Conservation (phyloP, 192 early-diverging fungal genomes). For the Entomortierella chlamydospora region DNA sequence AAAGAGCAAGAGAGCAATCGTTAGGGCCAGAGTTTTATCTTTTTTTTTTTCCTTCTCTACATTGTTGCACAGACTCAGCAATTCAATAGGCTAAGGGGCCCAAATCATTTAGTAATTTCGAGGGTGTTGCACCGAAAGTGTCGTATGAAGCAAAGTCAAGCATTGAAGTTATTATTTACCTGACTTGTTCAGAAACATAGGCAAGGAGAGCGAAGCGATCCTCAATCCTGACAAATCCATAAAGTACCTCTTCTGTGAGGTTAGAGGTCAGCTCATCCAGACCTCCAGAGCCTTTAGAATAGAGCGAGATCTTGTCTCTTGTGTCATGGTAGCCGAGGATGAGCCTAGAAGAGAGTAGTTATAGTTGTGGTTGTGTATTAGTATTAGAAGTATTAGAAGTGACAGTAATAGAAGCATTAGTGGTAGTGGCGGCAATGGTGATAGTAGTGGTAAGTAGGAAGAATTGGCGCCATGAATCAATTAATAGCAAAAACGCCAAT, state of each 20-base stretch:
- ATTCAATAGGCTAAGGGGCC: not conserved
- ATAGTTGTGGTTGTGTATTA: too few species aligned
- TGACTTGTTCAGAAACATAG: constrained; percentile 71
- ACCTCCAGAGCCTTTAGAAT: constrained; percentile 64
- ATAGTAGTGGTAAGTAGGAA: too few species aligned
- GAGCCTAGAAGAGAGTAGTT: constrained; percentile 51
- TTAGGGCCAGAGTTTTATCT: not conserved
- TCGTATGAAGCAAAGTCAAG: too few species aligned
- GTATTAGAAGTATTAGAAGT: not conserved
- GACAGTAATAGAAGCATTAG: too few species aligned
- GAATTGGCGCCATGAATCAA: too few species aligned
- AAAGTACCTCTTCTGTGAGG: constrained; percentile 68
- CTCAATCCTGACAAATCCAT: constrained; percentile 69
- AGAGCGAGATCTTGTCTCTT: constrained; percentile 72
- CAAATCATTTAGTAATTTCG: too few species aligned
- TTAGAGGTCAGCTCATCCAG: constrained; percentile 65
- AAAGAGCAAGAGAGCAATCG: not conserved
- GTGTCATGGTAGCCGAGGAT: constrained; percentile 74
- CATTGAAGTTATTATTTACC: too few species aligned
- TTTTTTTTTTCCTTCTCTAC: not conserved
- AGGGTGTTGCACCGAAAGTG: too few species aligned
- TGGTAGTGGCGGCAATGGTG: too few species aligned
- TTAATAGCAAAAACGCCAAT: too few species aligned
- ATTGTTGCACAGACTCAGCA: constrained; percentile 1
- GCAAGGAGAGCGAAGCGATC: constrained; percentile 66